Base-by-base conservation (phyloP, 2,329 filamentous ascomycete genomes). In the Daldinia sp. region DNA sequence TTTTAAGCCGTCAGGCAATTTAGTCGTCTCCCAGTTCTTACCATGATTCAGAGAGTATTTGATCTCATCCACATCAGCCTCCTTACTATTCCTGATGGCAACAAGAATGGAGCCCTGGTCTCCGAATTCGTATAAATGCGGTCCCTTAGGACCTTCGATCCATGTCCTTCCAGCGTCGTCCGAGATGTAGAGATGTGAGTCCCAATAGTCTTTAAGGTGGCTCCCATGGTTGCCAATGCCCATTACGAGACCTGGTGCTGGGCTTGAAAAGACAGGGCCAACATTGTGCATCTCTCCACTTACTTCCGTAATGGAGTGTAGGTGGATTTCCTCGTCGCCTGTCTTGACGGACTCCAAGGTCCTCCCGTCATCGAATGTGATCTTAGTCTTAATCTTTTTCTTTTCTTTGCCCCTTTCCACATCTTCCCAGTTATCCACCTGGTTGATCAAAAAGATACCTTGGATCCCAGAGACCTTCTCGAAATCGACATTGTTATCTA, bases 111-210 rank as follows among this genome's bases (percentile, higher is more conserved):
- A 94, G 1, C 96, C 96, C 72, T 97, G 92, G 74, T 98, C 95
- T 60, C 96, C 96, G 78, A 98, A 97, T 77, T 98, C 94, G 80
- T 97, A 99, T 79, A 97, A 96, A 82, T 98, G 94, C 12, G 94
- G 92, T 20, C 93, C 93, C 15, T 94, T 85, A 4, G 93, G 85
- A 0, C 90, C 88, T 76, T 90, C 84, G 41, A 84, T 88, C 96
- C 97, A 99, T 1, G 90, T 94, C 67, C 93, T 82, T 44, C 96
- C 96, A 20, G 94, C 95, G 79, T 98, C 90, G 76, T 97, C 93
- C 0, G 96, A 99, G 28, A 98, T 89, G 77, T 90, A 98, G 0
- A 97, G 87, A 78, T 93, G 89, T 12, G 93, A 90, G 9, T 97
- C 88, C 3, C 84, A 83, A 76, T 94, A 95, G 6, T 85, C 81